Evolutionary conservation across 257 asterid genomes (phyloP).

Genomic region (Nyctanthes arbortristis): DNA sequence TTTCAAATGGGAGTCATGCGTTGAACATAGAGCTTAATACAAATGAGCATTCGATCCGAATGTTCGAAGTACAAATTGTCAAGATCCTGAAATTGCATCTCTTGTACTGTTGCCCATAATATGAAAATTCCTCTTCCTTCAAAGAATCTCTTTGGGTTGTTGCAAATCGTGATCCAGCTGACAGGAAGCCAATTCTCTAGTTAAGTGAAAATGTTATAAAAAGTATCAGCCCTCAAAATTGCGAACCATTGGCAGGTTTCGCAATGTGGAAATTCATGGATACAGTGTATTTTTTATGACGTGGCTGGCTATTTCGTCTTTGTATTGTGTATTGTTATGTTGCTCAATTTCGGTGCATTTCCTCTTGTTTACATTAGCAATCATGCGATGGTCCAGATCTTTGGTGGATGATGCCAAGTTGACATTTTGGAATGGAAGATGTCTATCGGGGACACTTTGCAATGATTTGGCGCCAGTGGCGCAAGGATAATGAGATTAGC

Average conservation of each 20-base stretch:
- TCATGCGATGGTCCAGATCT: background rate
- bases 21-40: background rate
- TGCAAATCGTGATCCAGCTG: background rate
- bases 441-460: background rate
- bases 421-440: background rate
- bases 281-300: background rate
- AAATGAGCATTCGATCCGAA: background rate
- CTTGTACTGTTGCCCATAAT: background rate
- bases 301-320: background rate
- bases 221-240: background rate
- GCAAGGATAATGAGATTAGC: background rate
- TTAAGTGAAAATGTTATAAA: background rate
- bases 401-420: background rate
- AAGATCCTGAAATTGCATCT: background rate
- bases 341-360: background rate
- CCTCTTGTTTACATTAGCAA: background rate
- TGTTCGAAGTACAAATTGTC: background rate
- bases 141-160: background rate
- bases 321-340: background rate
- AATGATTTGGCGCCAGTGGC: background rate
- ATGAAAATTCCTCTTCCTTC: background rate
- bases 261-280: background rate
- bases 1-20: background rate
- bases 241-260: background rate
- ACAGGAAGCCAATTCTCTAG: background rate